phyloP scores from a whole-genome alignment of 257 asterid species.

The Dorcoceras hygrometricum region DNA sequence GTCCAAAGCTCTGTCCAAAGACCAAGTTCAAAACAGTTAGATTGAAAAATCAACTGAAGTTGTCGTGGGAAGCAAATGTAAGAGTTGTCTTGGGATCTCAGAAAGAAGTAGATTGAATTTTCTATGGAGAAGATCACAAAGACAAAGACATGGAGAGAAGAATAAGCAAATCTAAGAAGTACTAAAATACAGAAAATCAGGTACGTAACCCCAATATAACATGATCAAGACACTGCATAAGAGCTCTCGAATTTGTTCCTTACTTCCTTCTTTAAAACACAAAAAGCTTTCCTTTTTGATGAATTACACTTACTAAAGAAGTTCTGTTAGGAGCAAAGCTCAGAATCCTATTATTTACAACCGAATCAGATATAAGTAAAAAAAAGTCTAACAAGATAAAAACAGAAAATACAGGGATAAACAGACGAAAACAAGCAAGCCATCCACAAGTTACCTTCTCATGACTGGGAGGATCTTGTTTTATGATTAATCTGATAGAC shows the following conservation, averaged over 20 bases:
- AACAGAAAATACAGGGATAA: slow-evolving; percentile 14
- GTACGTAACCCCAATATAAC: background rate
- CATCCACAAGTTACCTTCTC: slow-evolving; percentile 54
- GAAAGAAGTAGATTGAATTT: background rate
- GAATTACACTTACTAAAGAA: background rate
- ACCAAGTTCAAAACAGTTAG: background rate
- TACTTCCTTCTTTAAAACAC: background rate
- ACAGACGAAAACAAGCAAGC: slow-evolving; percentile 16
- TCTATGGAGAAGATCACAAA: background rate
- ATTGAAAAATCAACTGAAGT: background rate
- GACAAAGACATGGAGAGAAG: background rate
- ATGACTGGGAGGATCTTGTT: slow-evolving; percentile 66
- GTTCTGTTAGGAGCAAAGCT: background rate
- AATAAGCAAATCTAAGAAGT: background rate
- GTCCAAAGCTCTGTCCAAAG: background rate
- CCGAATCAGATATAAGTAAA: background rate
- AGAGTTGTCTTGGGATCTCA: background rate
- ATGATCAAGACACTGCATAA: background rate
- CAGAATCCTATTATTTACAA: background rate
- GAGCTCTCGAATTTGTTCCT: background rate
- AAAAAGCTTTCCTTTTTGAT: background rate
- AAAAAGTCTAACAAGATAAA: background rate
- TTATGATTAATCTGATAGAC: slow-evolving; percentile 77
- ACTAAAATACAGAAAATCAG: background rate
- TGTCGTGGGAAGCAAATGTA: background rate